Evolutionary conservation across 2,329 filamentous ascomycete species (phyloP), one percentile per base, ranked within the genome.

Genomic region (Pyrenophora teres): DNA sequence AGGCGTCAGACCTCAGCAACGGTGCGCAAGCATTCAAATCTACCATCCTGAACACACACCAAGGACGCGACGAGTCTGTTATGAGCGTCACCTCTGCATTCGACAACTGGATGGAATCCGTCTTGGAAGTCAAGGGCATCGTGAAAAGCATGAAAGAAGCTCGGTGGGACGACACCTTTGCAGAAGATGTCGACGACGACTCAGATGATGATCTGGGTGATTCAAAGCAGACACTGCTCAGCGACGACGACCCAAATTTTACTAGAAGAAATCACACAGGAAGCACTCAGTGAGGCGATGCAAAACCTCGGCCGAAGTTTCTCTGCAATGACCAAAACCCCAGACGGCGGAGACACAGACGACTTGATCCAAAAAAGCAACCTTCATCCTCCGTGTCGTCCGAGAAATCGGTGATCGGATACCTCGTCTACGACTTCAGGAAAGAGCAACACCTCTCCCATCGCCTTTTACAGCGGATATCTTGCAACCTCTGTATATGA

Each of bases 111-210:
- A 82, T 85, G 39, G 78, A 80, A n/a, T 82, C 87, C 4, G 83
- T 95, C n/a, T 82, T 87, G 53, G 84, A 86, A 45, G 83, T 89
- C 12, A 81, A 81, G 37, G 77, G 78, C 15, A 79, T 87, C 3
- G 81, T 92, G 6, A 83, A 85, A 35, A 80, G 83, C 51, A 81
- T 94, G 62, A 83, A 80, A 54, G 82, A 83, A 40, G 84, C 87
- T 59, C 83, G 85, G 49, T 92, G 89, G 88, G 87, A 92, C 56
- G 87, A 90, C 48, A 87, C 90, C 54, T 80, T 86, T 23, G 84
- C 88, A 43, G 84, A 90, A 35, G 88, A 92, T 48, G 85, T 89
- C 36, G 83, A 91, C 43, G 85, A 88, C 43, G 75, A 77, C 10
- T 85, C 88, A 47, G 83, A 90, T 37, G 87, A 91, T 53, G 88